Evolutionary conservation across 2,329 filamentous ascomycete genomes (phyloP).

Genomic region (Colletotrichum falcatum): DNA sequence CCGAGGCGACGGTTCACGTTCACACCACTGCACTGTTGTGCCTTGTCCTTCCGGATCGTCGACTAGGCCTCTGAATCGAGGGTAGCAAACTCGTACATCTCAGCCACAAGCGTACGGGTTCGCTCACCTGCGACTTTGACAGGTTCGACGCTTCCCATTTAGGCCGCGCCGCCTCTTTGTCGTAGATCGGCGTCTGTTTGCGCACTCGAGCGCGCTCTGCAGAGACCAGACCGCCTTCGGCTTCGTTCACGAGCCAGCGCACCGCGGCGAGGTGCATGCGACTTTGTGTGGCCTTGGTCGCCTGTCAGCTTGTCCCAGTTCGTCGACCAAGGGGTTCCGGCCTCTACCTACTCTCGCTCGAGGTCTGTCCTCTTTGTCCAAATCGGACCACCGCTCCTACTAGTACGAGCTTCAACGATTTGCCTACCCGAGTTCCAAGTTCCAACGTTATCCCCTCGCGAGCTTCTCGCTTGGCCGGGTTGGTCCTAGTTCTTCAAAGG

Average conservation of each 20-base stretch:
- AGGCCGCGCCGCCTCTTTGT: slow-evolving; percentile 20
- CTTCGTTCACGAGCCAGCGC: slow-evolving; percentile 16
- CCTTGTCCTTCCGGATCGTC: neutral
- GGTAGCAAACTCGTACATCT: slow-evolving; percentile 14
- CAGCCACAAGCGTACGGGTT: slow-evolving; percentile 35
- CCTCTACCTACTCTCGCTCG: slow-evolving; percentile 19
- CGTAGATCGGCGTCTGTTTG: slow-evolving; percentile 24
- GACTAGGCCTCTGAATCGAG: slow-evolving; percentile 11
- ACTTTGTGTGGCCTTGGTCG: slow-evolving; percentile 26
- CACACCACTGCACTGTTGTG: slow-evolving; percentile 1
- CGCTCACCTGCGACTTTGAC: slow-evolving; percentile 37
- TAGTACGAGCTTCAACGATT: slow-evolving; percentile 8
- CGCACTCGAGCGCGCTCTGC: slow-evolving; percentile 23
- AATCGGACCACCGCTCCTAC: slow-evolving; percentile 7
- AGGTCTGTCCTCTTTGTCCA: slow-evolving; percentile 36
- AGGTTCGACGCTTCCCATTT: slow-evolving; percentile 25
- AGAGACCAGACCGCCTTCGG: slow-evolving; percentile 19
- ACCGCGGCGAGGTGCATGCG: slow-evolving; percentile 27
- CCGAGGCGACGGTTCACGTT: neutral
- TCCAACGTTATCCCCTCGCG: slow-evolving; percentile 13
- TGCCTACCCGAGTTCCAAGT: slow-evolving; percentile 1
- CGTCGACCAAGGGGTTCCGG: slow-evolving; percentile 27
- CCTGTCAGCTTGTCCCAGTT: slow-evolving; percentile 25
- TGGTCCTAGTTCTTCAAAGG: slow-evolving; percentile 6
- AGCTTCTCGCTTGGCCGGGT: neutral